These are phyloP conservation scores for Aspergillus bertholletiae DNA, from an alignment of 495 filamentous ascomycete genomes.

Conservation along the genomic window DNA sequence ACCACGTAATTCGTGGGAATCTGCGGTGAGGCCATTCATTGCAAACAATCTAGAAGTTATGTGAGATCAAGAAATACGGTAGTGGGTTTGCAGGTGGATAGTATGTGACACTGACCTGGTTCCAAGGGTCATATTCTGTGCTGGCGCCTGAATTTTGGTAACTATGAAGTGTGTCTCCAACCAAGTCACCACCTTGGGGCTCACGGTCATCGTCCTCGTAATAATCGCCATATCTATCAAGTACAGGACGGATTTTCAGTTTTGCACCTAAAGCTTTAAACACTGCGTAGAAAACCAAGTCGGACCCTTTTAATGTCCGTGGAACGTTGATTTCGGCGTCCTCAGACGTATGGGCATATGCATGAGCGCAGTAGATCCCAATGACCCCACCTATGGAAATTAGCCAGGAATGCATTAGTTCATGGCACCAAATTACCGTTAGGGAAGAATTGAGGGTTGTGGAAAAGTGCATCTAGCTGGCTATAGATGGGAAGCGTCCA, in stretches of 20 bases:
- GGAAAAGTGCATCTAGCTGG: neutral
- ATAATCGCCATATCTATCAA: no score
- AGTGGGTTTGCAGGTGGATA: no score
- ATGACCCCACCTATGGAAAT: conserved; percentile 14
- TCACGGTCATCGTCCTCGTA: no score
- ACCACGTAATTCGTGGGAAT: neutral
- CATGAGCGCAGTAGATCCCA: conserved; percentile 14
- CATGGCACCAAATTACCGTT: conserved; percentile 3
- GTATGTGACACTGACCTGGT: no score
- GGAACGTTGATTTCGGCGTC: conserved; percentile 64
- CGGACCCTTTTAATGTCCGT: conserved; percentile 27
- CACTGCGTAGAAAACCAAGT: conserved; percentile 20
- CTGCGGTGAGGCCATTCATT: no score
- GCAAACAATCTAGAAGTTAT: no score
- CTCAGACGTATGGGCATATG: conserved; percentile 11
- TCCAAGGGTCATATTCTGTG: no score
- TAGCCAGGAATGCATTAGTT: neutral
- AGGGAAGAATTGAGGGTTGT: conserved; percentile 1
- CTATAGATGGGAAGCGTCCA: conserved; percentile 1
- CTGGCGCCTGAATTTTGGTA: no score
- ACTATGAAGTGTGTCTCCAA: no score
- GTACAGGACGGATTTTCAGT: no score
- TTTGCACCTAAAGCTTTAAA: conserved; percentile 21
- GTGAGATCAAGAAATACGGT: no score
- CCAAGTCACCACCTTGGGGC: no score